phyloP scores from a whole-genome alignment of 208 protist genomes.

The Naegleria lovaniensis region DNA sequence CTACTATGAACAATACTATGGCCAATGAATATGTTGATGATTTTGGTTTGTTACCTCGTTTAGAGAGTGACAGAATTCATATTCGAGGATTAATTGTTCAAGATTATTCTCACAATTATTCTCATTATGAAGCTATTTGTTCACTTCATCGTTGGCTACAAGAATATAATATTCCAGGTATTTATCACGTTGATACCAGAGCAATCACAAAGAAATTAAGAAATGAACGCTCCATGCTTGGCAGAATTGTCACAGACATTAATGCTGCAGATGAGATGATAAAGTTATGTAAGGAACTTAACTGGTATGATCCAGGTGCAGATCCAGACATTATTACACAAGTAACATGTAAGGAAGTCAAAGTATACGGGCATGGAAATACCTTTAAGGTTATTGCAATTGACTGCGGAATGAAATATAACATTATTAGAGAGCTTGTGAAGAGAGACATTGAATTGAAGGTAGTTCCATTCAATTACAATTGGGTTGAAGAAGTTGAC shows the following conservation, averaged over 20 bases:
- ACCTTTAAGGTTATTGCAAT: constrained; percentile 54
- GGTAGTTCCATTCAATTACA: constrained; percentile 86
- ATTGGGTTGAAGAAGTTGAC: constrained; percentile 79
- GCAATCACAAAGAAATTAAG: constrained; percentile 91
- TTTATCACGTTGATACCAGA: constrained; percentile 95
- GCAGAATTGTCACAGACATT: constrained; percentile 61
- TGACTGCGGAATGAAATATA: constrained; percentile 72
- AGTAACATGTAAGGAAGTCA: constrained; percentile 72
- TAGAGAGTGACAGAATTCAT: constrained; percentile 23
- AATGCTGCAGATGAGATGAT: constrained; percentile 28
- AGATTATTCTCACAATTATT: constrained; percentile 43
- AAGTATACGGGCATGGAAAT: constrained; percentile 73
- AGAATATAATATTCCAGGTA: constrained; percentile 85
- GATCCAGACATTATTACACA: constrained; percentile 80
- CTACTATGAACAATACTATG: background rate
- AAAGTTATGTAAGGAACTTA: constrained; percentile 51
- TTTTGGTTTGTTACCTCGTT: background rate
- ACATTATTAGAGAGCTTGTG: constrained; percentile 42
- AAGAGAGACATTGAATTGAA: constrained; percentile 28
- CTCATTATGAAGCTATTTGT: constrained; percentile 21
- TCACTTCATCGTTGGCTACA: constrained; percentile 66
- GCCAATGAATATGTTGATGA: constrained; percentile 20
- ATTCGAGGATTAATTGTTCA: constrained; percentile 33
- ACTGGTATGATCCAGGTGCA: constrained; percentile 83
- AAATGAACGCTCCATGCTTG: constrained; percentile 79